phyloP scores from a whole-genome alignment of 2,329 filamentous ascomycete species.

The Cladosporium sp. region DNA sequence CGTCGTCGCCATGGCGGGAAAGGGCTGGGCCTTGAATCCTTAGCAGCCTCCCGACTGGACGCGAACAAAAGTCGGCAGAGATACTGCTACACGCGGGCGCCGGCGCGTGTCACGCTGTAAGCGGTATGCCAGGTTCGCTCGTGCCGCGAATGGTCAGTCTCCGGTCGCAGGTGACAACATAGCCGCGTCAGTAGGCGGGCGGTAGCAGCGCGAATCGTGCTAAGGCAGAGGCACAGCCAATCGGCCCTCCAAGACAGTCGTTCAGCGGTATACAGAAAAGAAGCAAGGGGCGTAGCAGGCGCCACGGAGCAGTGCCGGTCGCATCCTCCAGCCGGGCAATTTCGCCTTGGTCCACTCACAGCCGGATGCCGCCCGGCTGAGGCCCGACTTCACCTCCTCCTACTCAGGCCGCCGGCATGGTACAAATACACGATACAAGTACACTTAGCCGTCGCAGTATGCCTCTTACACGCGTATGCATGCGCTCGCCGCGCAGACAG shows the following conservation, averaged over 20 bases:
- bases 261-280: background rate
- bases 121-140: background rate
- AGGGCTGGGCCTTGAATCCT: background rate
- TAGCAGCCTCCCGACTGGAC: background rate
- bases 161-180: constrained; percentile 1
- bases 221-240: constrained; percentile 1
- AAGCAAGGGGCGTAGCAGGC: constrained; percentile 11
- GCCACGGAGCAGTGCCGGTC: background rate
- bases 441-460: background rate
- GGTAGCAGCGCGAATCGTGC: constrained; percentile 5
- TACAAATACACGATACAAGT: constrained; percentile 9
- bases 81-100: constrained; percentile 1
- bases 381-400: constrained; percentile 6
- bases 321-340: background rate
- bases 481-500: background rate
- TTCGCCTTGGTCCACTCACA: constrained; percentile 1
- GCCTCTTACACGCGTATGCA: background rate
- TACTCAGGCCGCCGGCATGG: background rate
- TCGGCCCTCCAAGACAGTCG: background rate
- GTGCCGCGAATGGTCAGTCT: constrained; percentile 7
- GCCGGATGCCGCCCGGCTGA: constrained; percentile 5
- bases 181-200: constrained; percentile 5
- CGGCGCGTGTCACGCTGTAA: constrained; percentile 5
- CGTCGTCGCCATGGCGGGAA: background rate
- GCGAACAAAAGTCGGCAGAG: background rate